These are phyloP conservation scores for Pseudogymnoascus sp. DNA, from an alignment of 2,329 filamentous ascomycete genomes.

Conservation along the genomic window DNA sequence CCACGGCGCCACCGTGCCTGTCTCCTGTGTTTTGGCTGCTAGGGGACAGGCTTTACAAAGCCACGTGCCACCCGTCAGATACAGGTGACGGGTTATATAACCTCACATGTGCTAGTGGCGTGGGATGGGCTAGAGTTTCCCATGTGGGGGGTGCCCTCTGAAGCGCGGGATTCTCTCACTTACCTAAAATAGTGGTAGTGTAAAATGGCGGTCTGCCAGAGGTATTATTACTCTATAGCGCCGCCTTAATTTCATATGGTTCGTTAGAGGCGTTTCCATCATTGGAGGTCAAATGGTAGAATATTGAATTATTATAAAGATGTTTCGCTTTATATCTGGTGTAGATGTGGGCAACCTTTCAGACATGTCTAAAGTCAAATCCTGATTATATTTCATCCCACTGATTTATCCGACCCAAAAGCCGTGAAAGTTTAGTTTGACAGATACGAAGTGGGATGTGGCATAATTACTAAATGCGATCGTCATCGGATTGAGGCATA, in stretches of 20 bases:
- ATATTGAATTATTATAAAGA: background rate
- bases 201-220: background rate
- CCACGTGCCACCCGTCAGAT: background rate
- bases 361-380: background rate
- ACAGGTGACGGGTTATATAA: background rate
- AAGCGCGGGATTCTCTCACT: background rate
- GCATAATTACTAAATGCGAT: background rate
- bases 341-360: background rate
- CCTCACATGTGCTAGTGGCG: background rate
- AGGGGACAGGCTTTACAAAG: background rate
- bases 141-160: background rate
- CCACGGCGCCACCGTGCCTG: background rate
- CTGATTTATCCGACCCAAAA: background rate
- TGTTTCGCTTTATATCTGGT: background rate
- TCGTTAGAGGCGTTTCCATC: background rate
- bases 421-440: background rate
- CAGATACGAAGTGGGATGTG: background rate
- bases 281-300: background rate
- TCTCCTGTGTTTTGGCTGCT: background rate
- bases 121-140: background rate
- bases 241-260: background rate
- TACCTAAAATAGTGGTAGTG: background rate
- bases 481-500: slow-evolving; percentile 11
- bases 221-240: background rate
- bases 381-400: background rate